phyloP scores from a whole-genome alignment of 345 rosid genomes.

The Acer saccharum region DNA sequence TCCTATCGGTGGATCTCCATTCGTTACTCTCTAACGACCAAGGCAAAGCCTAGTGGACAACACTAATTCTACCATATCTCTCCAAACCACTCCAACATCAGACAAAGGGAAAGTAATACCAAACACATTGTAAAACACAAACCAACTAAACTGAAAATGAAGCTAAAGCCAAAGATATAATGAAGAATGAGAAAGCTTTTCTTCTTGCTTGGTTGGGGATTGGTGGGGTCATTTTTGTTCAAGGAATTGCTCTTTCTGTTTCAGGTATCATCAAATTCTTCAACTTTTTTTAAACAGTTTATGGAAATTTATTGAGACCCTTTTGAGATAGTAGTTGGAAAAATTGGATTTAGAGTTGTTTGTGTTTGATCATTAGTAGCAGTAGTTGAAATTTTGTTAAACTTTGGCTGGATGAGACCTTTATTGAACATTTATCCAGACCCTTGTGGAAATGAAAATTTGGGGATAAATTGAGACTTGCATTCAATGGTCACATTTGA shows the following conservation, averaged over 20 bases:
- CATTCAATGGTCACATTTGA: background rate
- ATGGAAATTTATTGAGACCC: background rate
- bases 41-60: too few relatives aligned
- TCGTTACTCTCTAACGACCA: too few relatives aligned
- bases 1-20: too few relatives aligned
- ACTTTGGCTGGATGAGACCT: background rate
- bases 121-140: background rate
- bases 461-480: background rate
- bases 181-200: conserved; percentile 27
- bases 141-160: too few relatives aligned
- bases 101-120: too few relatives aligned
- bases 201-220: conserved; percentile 85
- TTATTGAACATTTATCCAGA: conserved; percentile 7
- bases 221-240: conserved; percentile 67
- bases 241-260: conserved; percentile 76
- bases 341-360: background rate
- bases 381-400: background rate
- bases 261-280: conserved; percentile 50
- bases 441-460: background rate
- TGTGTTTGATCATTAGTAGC: background rate
- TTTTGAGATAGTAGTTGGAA: background rate
- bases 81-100: too few relatives aligned
- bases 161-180: too few relatives aligned
- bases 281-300: background rate
- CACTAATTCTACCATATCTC: too few relatives aligned